These are phyloP conservation scores for Sophora flavescens DNA, from an alignment of 306 rosid species.

Conservation along the genomic window DNA sequence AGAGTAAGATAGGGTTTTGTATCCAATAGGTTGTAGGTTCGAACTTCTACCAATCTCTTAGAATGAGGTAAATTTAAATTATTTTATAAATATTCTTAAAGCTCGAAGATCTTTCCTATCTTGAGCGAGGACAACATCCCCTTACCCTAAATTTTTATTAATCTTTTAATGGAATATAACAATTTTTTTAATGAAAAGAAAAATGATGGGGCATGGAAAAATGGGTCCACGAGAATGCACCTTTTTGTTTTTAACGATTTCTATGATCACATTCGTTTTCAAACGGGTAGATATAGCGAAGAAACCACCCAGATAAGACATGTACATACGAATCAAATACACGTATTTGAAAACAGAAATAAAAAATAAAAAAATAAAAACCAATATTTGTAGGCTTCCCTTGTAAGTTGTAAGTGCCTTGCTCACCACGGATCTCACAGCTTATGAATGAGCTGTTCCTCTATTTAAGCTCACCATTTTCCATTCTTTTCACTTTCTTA, in stretches of 20 bases:
- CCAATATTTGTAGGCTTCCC: slow-evolving; percentile 49
- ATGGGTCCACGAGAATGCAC: slow-evolving; percentile 31
- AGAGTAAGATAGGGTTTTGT: no score
- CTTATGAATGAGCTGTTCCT: slow-evolving; percentile 48
- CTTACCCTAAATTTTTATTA: no score
- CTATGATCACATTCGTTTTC: slow-evolving; percentile 21
- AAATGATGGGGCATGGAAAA: not conserved
- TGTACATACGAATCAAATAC: slow-evolving; percentile 7
- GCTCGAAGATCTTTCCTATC: no score
- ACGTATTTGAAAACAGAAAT: not conserved
- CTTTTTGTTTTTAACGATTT: slow-evolving; percentile 1
- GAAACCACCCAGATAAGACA: slow-evolving; percentile 39
- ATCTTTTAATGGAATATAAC: no score
- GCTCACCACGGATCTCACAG: slow-evolving; percentile 59
- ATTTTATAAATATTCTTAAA: no score
- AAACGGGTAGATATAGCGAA: slow-evolving; percentile 41
- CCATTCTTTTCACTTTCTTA: slow-evolving; percentile 54
- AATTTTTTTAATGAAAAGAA: no score
- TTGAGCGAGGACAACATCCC: no score
- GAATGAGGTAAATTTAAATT: no score
- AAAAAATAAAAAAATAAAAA: not conserved
- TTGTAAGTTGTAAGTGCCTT: slow-evolving; percentile 65
- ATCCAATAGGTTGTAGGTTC: no score
- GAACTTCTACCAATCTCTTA: no score
- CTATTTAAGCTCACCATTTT: slow-evolving; percentile 56